phyloP scores from a whole-genome alignment of 2,329 filamentous ascomycete genomes.

The Penicillium digitatum region DNA sequence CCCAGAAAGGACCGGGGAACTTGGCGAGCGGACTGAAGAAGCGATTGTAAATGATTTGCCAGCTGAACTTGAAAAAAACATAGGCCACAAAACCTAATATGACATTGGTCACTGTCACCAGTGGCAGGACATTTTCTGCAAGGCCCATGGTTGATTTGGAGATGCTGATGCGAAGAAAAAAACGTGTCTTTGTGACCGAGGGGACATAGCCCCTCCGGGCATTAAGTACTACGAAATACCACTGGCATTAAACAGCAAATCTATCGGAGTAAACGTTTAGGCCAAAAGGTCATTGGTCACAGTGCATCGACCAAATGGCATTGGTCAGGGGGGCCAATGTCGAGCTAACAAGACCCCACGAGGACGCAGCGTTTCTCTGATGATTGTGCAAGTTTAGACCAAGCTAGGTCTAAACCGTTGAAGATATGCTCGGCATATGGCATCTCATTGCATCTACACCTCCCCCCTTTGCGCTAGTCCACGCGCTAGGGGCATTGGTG shows the following conservation, averaged over 20 bases:
- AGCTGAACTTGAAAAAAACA: constrained; percentile 23
- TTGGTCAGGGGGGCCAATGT: neutral
- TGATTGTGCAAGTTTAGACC: neutral
- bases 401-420: neutral
- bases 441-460: neutral
- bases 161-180: constrained; percentile 6
- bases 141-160: constrained; percentile 24
- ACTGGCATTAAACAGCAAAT: neutral
- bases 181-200: neutral
- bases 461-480: neutral
- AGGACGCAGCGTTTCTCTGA: neutral
- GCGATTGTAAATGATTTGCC: constrained; percentile 42
- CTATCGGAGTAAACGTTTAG: constrained; percentile 18
- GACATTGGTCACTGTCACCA: constrained; percentile 27
- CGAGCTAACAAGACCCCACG: constrained; percentile 3
- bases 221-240: neutral
- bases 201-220: neutral
- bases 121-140: constrained; percentile 22
- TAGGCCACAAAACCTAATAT: constrained; percentile 24
- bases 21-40: constrained; percentile 52
- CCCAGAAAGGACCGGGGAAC: constrained; percentile 56
- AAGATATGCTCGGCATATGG: neutral
- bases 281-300: constrained; percentile 3
- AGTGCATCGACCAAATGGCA: constrained; percentile 5
- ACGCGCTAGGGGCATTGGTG: neutral